A percentile compares a stretch with the other conserved stretches of the same genome.
These are phyloP conservation scores for Trichophyton equinum DNA, from an alignment of 2,329 filamentous ascomycete species.

Conservation along the genomic window DNA sequence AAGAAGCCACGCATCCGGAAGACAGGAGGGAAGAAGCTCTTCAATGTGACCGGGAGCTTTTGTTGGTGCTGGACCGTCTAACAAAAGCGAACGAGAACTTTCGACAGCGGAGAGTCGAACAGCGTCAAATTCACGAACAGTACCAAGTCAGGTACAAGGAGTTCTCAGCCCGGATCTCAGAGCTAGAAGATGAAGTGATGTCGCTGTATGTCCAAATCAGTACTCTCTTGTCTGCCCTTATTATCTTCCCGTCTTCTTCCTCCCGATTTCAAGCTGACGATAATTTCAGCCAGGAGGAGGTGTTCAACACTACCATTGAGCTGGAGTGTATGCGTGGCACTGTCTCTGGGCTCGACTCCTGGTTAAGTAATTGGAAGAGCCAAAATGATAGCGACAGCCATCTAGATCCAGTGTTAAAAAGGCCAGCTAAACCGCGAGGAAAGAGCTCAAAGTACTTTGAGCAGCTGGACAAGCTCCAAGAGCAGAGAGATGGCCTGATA, in stretches of 20 bases:
- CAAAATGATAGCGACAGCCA: slow-evolving; percentile 11
- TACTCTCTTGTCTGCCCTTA: not conserved
- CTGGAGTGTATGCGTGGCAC: slow-evolving; percentile 27
- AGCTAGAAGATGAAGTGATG: slow-evolving; percentile 46
- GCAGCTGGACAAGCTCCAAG: slow-evolving; percentile 9
- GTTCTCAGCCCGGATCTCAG: slow-evolving; percentile 46
- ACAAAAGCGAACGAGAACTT: slow-evolving; percentile 15
- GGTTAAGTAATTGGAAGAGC: slow-evolving; percentile 20
- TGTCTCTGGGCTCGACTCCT: slow-evolving; percentile 24
- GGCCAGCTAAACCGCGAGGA: slow-evolving; percentile 7
- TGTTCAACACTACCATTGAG: slow-evolving; percentile 24
- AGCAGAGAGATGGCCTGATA: slow-evolving; percentile 20
- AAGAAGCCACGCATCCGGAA: not conserved
- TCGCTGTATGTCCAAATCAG: slow-evolving; percentile 38
- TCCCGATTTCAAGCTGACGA: not conserved
- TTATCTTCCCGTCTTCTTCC: not conserved
- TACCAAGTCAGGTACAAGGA: slow-evolving; percentile 47
- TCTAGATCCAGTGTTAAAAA: slow-evolving; percentile 8
- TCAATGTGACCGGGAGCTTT: not conserved
- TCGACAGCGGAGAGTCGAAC: slow-evolving; percentile 20
- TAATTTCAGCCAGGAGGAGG: slow-evolving; percentile 19
- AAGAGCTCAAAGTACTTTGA: slow-evolving; percentile 1
- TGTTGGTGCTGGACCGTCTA: not conserved
- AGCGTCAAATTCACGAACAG: slow-evolving; percentile 49
- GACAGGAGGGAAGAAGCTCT: not conserved